These are phyloP conservation scores for Ophiostoma sp. DNA, from an alignment of 2,329 filamentous ascomycete genomes.

Conservation along the genomic window DNA sequence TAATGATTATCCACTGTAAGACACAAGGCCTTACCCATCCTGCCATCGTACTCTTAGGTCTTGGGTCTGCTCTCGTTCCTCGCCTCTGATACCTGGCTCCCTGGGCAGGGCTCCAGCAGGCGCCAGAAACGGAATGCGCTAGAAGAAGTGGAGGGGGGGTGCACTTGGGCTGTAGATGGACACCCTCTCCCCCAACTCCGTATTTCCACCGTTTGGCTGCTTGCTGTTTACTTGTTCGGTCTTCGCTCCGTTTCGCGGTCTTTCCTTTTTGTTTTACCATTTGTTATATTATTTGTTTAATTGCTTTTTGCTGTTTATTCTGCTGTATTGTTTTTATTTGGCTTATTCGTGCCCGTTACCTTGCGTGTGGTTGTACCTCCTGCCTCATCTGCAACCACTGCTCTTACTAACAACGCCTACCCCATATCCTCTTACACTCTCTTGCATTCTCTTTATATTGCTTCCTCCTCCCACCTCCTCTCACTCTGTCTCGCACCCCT, in stretches of 20 bases:
- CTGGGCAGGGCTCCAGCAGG: neutral
- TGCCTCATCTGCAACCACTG: neutral
- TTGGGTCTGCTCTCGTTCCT: neutral
- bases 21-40: too few species aligned
- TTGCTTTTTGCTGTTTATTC: neutral
- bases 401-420: neutral
- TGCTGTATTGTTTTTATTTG: neutral
- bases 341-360: neutral
- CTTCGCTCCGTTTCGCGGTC: conserved; percentile 16
- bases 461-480: conserved; percentile 20
- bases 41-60: too few species aligned
- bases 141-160: conserved; percentile 11
- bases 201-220: conserved; percentile 1
- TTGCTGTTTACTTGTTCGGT: neutral
- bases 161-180: neutral
- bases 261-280: neutral
- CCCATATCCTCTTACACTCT: neutral
- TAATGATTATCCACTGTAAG: too few species aligned
- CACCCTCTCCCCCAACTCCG: conserved; percentile 1
- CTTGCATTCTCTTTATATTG: conserved; percentile 19
- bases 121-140: conserved; percentile 5
- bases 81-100: neutral
- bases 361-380: neutral
- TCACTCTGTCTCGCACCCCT: conserved; percentile 12
- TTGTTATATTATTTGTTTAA: conserved; percentile 15